Base-by-base conservation (phyloP, 2,329 filamentous ascomycete species). In the Helotiales sp. region DNA sequence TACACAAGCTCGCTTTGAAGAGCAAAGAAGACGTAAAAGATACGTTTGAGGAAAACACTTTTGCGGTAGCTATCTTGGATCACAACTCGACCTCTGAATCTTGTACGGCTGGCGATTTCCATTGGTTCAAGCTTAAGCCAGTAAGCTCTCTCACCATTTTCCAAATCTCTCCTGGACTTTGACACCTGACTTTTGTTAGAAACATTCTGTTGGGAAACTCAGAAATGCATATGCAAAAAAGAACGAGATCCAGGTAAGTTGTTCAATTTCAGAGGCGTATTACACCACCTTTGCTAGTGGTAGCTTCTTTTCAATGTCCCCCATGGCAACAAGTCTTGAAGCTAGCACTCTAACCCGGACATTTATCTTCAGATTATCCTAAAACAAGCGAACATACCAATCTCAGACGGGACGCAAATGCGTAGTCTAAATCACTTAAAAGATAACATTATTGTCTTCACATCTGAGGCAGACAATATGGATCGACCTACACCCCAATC, bases 401-500 rank as follows among this genome's bases (percentile, higher is more conserved):
- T 48, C 12, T 48, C 46, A 5, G 29, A 48, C 15, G 46, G 31
- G 15, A 48, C 44, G 1, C 52, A 62, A 34, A 61, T 64, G 47
- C 29, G 50, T 10, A 15, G 54, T 1, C 25, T 66, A 1, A 42
- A 57, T 42, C 22, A 29, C 15, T 55, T 60, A 17, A 52, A 44
- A 5, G 55, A 66, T 24, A 58, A 52, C 25, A 48, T 64, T 22
- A 40, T 66, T 17, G 51, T 61, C 10, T 54, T 61, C 10, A 60
- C 54, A 15, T 55, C 62, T 13, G 54, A 55, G 25, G 4, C 15
- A 12, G 33, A 13, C 7, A 40, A 42, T 12, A 46, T 52, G 29
- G 48, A 27, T 8, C 38, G 25, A 52, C 27, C 31, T 25, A n/a
- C 24, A 5, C 49, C 40, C 7, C n/a, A 7, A 44, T 10, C 33